phyloP scores from a whole-genome alignment of 2,329 filamentous ascomycete species.

The Exophiala alcalophila region DNA sequence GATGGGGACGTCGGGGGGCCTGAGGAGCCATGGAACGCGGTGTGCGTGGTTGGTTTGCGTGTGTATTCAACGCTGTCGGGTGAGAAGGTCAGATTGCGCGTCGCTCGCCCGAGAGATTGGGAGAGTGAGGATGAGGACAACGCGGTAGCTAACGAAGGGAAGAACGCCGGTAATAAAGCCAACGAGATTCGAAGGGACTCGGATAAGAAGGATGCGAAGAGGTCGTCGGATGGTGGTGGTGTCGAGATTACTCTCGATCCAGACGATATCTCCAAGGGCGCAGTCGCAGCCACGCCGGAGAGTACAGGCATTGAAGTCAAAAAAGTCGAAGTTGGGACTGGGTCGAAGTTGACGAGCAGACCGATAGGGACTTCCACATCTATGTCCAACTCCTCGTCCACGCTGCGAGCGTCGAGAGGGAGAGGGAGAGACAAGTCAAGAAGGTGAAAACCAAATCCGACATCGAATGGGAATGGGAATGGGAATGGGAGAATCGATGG shows the following conservation, averaged over 20 bases:
- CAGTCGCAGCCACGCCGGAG: constrained; percentile 14
- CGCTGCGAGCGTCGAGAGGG: too few species aligned
- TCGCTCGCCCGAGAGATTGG: constrained; percentile 8
- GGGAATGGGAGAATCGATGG: too few species aligned
- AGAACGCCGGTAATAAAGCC: neutral
- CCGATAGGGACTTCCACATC: too few species aligned
- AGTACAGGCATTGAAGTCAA: constrained; percentile 4
- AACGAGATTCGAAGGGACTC: neutral
- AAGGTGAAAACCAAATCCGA: neutral
- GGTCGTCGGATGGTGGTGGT: neutral
- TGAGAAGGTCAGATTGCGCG: constrained; percentile 17
- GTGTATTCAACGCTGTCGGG: constrained; percentile 47
- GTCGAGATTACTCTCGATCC: constrained; percentile 11
- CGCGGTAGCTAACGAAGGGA: neutral
- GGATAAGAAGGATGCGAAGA: neutral
- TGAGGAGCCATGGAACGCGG: constrained; percentile 56
- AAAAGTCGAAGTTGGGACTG: too few species aligned
- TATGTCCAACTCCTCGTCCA: too few species aligned
- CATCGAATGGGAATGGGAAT: constrained; percentile 1
- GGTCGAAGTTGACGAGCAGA: too few species aligned
- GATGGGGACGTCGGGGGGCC: constrained; percentile 27
- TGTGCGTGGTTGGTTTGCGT: constrained; percentile 58
- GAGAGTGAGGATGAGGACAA: constrained; percentile 3
- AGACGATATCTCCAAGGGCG: constrained; percentile 22
- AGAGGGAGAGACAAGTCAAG: neutral